Conservation (phyloP, 371 early-diverging fungal species). For the Actinomucor elegans region DNA sequence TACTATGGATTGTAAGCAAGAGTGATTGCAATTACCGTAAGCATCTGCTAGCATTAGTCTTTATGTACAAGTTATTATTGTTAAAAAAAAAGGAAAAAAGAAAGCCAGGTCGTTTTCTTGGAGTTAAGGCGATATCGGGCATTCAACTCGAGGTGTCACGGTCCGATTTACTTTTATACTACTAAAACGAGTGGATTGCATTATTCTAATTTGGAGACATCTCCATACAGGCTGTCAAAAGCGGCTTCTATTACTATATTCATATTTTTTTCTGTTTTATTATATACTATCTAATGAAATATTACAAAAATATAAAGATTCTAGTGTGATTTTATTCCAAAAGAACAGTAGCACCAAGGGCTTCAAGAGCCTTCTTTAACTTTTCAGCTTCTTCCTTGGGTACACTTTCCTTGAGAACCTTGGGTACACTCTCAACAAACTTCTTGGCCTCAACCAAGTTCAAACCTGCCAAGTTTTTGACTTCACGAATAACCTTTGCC, state of each 20-base stretch:
- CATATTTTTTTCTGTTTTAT: background rate
- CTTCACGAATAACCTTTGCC: conserved; percentile 97
- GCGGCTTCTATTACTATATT: no score
- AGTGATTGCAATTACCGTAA: conserved; percentile 42
- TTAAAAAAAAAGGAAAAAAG: background rate
- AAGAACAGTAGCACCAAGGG: conserved; percentile 88
- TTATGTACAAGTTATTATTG: background rate
- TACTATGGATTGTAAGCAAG: background rate
- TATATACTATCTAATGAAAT: background rate
- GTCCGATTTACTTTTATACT: no score
- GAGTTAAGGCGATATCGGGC: no score
- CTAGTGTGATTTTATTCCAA: conserved; percentile 95
- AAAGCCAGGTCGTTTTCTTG: no score
- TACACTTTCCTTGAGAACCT: conserved; percentile 88
- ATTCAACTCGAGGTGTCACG: no score
- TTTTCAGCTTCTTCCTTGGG: conserved; percentile 98
- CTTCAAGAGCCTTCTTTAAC: conserved; percentile 93
- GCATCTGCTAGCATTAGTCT: conserved; percentile 56
- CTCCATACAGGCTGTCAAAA: no score
- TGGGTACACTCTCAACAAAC: conserved; percentile 97
- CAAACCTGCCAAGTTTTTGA: conserved; percentile 91
- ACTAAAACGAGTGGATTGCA: no score
- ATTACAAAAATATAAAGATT: background rate
- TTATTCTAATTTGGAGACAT: no score
- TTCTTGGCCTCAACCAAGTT: conserved; percentile 98